Conservation (phyloP, 345 rosid species). For the Linum trigynum region DNA sequence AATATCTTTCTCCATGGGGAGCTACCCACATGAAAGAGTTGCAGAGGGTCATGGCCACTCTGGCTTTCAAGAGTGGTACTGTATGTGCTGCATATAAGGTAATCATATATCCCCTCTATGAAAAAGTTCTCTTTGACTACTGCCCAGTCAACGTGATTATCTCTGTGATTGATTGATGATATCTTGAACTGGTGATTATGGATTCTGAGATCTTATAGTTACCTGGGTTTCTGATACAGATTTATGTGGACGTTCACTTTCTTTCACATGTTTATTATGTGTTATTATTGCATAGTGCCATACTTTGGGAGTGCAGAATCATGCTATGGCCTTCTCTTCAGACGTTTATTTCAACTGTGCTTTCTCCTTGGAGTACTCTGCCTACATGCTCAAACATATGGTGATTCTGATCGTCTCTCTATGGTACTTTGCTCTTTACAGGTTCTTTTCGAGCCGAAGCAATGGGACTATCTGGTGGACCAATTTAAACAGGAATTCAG, state of each 20-base stretch:
- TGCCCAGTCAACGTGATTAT: background rate
- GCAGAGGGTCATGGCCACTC: conserved; percentile 67
- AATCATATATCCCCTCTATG: conserved; percentile 2
- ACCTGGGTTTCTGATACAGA: too few species aligned
- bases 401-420: background rate
- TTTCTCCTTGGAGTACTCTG: background rate
- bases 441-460: conserved; percentile 78
- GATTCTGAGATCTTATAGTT: background rate
- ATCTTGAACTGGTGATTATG: background rate
- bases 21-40: conserved; percentile 75
- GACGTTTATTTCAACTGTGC: background rate
- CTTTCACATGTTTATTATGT: background rate
- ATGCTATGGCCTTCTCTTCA: background rate
- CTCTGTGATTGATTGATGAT: background rate
- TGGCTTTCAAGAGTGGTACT: conserved; percentile 79
- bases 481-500: conserved; percentile 91
- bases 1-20: conserved; percentile 84
- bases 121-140: background rate
- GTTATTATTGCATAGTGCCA: too few species aligned
- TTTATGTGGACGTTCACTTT: background rate
- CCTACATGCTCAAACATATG: too few species aligned
- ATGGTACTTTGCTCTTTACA: conserved; percentile 23
- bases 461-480: conserved; percentile 86
- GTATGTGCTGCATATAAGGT: conserved; percentile 83
- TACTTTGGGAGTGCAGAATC: too few species aligned